Conservation (phyloP, 305 asterid species). For the Fraxinus nigra region DNA sequence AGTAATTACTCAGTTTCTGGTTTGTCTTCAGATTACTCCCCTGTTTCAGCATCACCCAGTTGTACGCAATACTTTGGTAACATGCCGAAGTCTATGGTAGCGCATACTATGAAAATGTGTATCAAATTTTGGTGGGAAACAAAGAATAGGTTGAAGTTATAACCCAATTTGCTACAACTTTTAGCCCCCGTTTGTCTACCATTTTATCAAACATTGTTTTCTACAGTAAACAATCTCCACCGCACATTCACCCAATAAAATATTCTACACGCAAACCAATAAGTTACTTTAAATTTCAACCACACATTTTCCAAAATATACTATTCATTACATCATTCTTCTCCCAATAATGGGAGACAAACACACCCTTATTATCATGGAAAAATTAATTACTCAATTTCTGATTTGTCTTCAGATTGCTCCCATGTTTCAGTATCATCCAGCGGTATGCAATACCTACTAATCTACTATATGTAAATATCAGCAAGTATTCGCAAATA, state of each 20-base stretch:
- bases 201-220: no score
- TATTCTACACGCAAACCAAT: no score
- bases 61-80: not conserved
- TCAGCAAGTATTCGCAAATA: not conserved
- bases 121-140: not conserved
- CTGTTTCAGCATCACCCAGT: not conserved
- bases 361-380: not conserved
- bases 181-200: no score
- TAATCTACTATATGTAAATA: not conserved
- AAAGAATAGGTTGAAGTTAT: not conserved
- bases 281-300: no score
- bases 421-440: not conserved
- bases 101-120: not conserved
- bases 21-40: not conserved
- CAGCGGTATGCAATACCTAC: not conserved
- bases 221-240: no score
- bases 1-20: not conserved
- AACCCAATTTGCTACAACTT: not conserved
- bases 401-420: not conserved
- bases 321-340: no score
- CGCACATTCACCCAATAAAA: no score
- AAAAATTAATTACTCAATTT: not conserved
- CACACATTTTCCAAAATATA: no score
- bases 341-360: no score
- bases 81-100: not conserved